phyloP scores from a whole-genome alignment of 1,284 basidiomycete genomes.

The Macrocystidia cucumis region DNA sequence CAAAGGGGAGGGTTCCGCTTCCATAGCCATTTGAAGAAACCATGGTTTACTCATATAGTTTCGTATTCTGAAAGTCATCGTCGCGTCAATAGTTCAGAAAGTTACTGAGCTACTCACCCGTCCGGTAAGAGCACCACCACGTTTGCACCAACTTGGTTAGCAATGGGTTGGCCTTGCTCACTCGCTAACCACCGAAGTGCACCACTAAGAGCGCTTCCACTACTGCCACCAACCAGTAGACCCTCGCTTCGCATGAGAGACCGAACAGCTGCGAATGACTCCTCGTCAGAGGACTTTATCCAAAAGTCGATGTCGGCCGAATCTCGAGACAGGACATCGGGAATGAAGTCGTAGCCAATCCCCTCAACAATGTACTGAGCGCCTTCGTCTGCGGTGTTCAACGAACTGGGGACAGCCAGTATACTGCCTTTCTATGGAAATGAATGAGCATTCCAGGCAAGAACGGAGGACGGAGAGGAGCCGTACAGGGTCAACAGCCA shows the following conservation, averaged over 20 bases:
- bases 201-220: slow-evolving; percentile 79
- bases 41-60: slow-evolving; percentile 96
- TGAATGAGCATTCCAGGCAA: slow-evolving; percentile 8
- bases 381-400: slow-evolving; percentile 56
- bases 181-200: slow-evolving; percentile 74
- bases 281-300: slow-evolving; percentile 83
- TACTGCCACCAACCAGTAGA: slow-evolving; percentile 87
- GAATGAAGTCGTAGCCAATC: slow-evolving; percentile 92
- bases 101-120: slow-evolving; percentile 47
- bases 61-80: slow-evolving; percentile 51
- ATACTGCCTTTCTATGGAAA: slow-evolving; percentile 71
- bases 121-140: slow-evolving; percentile 89
- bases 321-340: slow-evolving; percentile 67
- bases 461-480: not conserved
- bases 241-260: slow-evolving; percentile 85
- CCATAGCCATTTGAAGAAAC: slow-evolving; percentile 66
- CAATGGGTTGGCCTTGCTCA: slow-evolving; percentile 60
- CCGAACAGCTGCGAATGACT: slow-evolving; percentile 74
- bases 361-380: slow-evolving; percentile 82
- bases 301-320: slow-evolving; percentile 58
- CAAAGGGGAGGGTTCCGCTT: slow-evolving; percentile 44
- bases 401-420: slow-evolving; percentile 63
- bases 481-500: slow-evolving; percentile 89
- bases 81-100: not conserved
- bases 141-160: slow-evolving; percentile 69